A percentile compares a stretch with the other conserved stretches of the same genome.
Evolutionary conservation across 2,329 filamentous ascomycete genomes (phyloP).

Genomic region (Ploettnerulaceae sp.): DNA sequence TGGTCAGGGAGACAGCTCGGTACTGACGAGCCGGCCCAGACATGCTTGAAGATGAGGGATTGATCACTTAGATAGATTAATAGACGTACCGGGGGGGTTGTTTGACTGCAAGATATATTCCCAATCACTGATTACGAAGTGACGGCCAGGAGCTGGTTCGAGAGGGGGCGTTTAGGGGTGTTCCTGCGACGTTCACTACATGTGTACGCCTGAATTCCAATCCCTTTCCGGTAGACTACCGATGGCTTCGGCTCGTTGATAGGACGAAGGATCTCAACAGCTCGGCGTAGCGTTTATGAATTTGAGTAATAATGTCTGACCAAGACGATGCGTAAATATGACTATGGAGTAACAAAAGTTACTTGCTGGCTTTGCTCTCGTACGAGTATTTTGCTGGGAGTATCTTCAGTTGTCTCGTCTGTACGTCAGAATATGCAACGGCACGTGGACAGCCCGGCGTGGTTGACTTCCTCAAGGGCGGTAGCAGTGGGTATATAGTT

Average conservation of each 20-base stretch:
- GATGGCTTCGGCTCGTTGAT: conserved; percentile 30
- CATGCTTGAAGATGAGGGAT: conserved; percentile 14
- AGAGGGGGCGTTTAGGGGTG: conserved; percentile 26
- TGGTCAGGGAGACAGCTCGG: conserved; percentile 25
- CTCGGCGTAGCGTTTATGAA: conserved; percentile 12
- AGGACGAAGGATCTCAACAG: conserved; percentile 20
- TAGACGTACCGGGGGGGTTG: conserved; percentile 28
- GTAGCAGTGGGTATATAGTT: conserved; percentile 4
- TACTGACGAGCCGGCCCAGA: conserved; percentile 26
- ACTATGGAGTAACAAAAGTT: conserved; percentile 1
- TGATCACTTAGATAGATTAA: conserved; percentile 27
- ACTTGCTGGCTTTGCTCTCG: neutral
- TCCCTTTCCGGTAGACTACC: conserved; percentile 26
- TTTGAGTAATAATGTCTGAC: conserved; percentile 8
- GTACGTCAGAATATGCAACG: conserved; percentile 23
- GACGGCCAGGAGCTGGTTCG: conserved; percentile 20
- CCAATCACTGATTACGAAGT: conserved; percentile 12
- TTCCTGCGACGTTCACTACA: conserved; percentile 29
- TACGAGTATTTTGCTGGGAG: conserved; percentile 1
- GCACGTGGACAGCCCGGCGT: conserved; percentile 21
- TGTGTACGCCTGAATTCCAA: conserved; percentile 25
- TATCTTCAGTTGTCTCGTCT: conserved; percentile 18
- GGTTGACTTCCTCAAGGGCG: conserved; percentile 8
- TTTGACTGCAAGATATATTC: conserved; percentile 15
- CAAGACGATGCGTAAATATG: neutral